Percentiles rank a stretch among this genome's conserved stretches.
Evolutionary conservation across 306 rosid species (phyloP).

Genomic region (Castanea crenata): DNA sequence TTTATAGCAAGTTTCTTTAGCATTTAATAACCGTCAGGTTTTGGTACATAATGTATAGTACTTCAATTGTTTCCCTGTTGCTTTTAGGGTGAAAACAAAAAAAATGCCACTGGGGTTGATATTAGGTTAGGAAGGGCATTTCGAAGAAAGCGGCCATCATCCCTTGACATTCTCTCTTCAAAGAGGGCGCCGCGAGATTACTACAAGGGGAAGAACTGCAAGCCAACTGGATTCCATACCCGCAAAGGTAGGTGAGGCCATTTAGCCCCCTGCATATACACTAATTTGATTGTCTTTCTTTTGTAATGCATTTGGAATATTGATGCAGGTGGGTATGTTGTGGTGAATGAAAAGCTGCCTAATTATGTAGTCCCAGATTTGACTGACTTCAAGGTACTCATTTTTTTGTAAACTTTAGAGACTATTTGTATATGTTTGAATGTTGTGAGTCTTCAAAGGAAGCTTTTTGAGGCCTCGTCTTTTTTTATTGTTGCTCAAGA

Average conservation of each 20-base stretch:
- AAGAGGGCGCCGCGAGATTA: slow-evolving; percentile 78
- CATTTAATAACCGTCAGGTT: too few species aligned
- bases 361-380: slow-evolving; percentile 62
- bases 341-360: slow-evolving; percentile 53
- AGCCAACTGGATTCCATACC: slow-evolving; percentile 86
- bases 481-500: not conserved
- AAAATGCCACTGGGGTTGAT: slow-evolving; percentile 51
- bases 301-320: not conserved
- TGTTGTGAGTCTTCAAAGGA: not conserved
- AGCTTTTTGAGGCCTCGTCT: not conserved
- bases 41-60: too few species aligned
- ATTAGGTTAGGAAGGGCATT: slow-evolving; percentile 44
- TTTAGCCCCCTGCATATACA: not conserved
- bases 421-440: not conserved
- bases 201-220: slow-evolving; percentile 89
- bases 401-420: not conserved
- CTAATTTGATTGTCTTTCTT: not conserved
- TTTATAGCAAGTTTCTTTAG: too few species aligned
- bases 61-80: not conserved
- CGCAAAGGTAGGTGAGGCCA: slow-evolving; percentile 76
- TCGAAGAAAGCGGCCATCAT: slow-evolving; percentile 47
- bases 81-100: slow-evolving; percentile 5
- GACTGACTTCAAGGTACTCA: slow-evolving; percentile 53
- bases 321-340: slow-evolving; percentile 59
- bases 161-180: slow-evolving; percentile 69